Conservation (phyloP, 495 filamentous ascomycete genomes). For the Lepraria neglecta region DNA sequence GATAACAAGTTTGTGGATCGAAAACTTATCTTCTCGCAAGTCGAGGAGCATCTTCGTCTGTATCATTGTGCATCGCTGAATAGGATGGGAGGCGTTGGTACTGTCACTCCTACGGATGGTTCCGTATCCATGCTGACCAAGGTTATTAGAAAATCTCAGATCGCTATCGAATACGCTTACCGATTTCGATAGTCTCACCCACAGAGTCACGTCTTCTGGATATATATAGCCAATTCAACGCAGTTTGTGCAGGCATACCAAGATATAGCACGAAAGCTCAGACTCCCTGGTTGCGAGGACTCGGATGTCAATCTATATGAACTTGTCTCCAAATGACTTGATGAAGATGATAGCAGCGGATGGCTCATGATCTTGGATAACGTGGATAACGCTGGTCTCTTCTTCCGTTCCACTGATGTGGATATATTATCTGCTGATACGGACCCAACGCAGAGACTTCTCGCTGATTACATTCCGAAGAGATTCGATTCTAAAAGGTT, state of each 20-base stretch:
- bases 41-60: slow-evolving; percentile 2
- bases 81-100: not conserved
- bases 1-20: slow-evolving; percentile 7
- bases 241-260: slow-evolving; percentile 1
- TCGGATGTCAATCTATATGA: not conserved
- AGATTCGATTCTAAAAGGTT: not conserved
- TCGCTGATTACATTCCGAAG: not conserved
- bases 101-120: not conserved
- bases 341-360: not conserved
- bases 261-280: slow-evolving; percentile 3
- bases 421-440: not conserved
- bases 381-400: too few species aligned
- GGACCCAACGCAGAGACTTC: not conserved
- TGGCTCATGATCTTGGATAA: slow-evolving; percentile 9
- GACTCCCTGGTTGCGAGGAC: slow-evolving; percentile 1
- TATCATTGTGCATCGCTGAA: not conserved
- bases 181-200: not conserved
- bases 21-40: slow-evolving; percentile 6
- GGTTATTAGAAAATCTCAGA: slow-evolving; percentile 18
- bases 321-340: slow-evolving; percentile 2
- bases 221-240: not conserved
- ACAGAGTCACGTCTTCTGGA: slow-evolving; percentile 10
- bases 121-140: not conserved
- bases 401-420: not conserved
- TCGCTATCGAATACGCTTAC: slow-evolving; percentile 11